A percentile compares a stretch with the other conserved stretches of the same genome.
phyloP scores from a whole-genome alignment of 106 monocot species.

The Dioscorea dumetorum region DNA sequence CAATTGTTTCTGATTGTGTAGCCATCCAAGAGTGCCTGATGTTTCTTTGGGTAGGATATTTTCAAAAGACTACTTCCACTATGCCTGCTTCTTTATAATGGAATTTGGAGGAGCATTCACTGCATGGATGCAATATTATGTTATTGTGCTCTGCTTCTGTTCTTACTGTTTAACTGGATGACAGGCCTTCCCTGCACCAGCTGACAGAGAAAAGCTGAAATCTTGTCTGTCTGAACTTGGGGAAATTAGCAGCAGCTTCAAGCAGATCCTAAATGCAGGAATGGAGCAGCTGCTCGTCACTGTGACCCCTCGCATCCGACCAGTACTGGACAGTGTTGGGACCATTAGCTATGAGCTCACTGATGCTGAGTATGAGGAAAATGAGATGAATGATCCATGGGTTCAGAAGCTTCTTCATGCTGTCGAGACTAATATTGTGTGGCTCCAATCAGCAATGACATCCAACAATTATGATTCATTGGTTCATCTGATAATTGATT shows the following conservation, averaged over 20 bases:
- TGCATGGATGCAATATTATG: too few species aligned
- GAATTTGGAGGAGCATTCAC: too few species aligned
- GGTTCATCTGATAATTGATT: constrained; percentile 81
- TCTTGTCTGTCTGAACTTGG: constrained; percentile 79
- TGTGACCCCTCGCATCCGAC: constrained; percentile 75
- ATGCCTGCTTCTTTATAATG: too few species aligned
- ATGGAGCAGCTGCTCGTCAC: constrained; percentile 65
- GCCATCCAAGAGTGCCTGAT: too few species aligned
- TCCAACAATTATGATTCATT: constrained; percentile 70
- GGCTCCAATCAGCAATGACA: constrained; percentile 82
- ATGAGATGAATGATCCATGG: constrained; percentile 97
- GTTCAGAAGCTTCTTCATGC: constrained; percentile 81
- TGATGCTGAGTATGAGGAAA: constrained; percentile 88
- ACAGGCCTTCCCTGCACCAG: constrained; percentile 72
- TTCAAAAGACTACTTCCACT: too few species aligned
- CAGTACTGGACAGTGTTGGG: constrained; percentile 76
- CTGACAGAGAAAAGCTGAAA: constrained; percentile 88
- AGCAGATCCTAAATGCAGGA: constrained; percentile 52
- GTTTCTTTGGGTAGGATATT: too few species aligned
- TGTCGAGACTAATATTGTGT: constrained; percentile 48
- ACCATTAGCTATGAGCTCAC: constrained; percentile 87
- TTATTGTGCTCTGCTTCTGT: background rate
- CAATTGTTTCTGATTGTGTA: too few species aligned
- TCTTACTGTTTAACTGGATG: background rate
- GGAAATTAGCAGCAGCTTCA: constrained; percentile 67